Percentiles rank a stretch among this genome's conserved stretches.
phyloP scores from a whole-genome alignment of 805 yeast species.

The Sugiyamaella boreocaroliniensis region DNA sequence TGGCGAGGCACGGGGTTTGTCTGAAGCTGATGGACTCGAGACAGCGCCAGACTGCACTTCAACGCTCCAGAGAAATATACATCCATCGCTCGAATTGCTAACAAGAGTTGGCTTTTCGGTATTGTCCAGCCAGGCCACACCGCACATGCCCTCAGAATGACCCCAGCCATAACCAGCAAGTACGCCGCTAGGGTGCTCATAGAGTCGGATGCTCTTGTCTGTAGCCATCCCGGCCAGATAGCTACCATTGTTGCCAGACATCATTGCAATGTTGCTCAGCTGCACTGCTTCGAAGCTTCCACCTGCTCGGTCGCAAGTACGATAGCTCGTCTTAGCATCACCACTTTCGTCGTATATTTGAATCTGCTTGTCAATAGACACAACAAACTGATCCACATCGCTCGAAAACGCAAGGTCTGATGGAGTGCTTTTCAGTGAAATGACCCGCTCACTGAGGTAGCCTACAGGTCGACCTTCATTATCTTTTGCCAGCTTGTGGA shows the following conservation, averaged over 20 bases:
- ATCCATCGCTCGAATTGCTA: conserved; percentile 25
- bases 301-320: conserved; percentile 33
- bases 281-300: conserved; percentile 9
- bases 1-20: conserved; percentile 8
- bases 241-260: not conserved
- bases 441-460: conserved; percentile 39
- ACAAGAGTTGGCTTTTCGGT: conserved; percentile 9
- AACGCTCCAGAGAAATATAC: conserved; percentile 22
- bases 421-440: conserved; percentile 44
- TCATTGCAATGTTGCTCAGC: conserved; percentile 13
- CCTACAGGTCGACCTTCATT: conserved; percentile 14
- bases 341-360: conserved; percentile 34
- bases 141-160: conserved; percentile 47
- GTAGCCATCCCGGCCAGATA: conserved; percentile 33
- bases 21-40: not conserved
- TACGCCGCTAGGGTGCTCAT: conserved; percentile 41
- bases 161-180: conserved; percentile 52
- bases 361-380: conserved; percentile 47
- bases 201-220: conserved; percentile 53
- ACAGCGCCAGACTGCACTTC: not conserved
- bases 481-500: conserved; percentile 38
- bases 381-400: conserved; percentile 31
- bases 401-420: conserved; percentile 15
- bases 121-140: conserved; percentile 28
- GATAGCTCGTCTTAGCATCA: conserved; percentile 36